phyloP scores from a whole-genome alignment of 148 eudicot genomes.

The Mesembryanthemum crystallinum region DNA sequence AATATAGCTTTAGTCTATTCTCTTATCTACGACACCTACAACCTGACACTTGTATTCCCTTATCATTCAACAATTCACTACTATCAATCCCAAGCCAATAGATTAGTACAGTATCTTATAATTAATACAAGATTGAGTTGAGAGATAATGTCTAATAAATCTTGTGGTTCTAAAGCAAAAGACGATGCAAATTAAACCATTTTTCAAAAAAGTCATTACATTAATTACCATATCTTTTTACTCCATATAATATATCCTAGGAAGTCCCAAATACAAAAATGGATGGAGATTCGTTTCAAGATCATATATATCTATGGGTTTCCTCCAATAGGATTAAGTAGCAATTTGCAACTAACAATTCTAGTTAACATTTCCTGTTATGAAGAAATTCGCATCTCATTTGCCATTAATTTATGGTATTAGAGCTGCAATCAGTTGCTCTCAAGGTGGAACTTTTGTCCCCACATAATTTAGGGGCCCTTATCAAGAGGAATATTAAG shows the following conservation, averaged over 20 bases:
- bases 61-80: too few relatives aligned
- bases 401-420: not conserved
- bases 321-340: not conserved
- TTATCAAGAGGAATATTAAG: not conserved
- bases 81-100: too few relatives aligned
- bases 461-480: not conserved
- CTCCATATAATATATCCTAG: not conserved
- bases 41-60: too few relatives aligned
- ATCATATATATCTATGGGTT: not conserved
- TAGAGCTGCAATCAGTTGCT: too few relatives aligned
- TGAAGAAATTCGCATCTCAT: not conserved
- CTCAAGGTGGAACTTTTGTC: not conserved
- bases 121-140: too few relatives aligned
- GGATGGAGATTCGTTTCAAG: not conserved
- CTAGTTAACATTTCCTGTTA: not conserved
- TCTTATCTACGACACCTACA: too few relatives aligned
- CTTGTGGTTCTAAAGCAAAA: not conserved
- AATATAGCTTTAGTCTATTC: too few relatives aligned
- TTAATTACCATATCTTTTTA: not conserved
- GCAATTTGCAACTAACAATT: not conserved
- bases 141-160: not conserved
- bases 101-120: too few relatives aligned
- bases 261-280: not conserved
- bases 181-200: not conserved
- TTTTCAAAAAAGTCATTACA: not conserved